These are phyloP conservation scores for Fraxinus greggii DNA, from an alignment of 305 asterid genomes.

Conservation along the genomic window DNA sequence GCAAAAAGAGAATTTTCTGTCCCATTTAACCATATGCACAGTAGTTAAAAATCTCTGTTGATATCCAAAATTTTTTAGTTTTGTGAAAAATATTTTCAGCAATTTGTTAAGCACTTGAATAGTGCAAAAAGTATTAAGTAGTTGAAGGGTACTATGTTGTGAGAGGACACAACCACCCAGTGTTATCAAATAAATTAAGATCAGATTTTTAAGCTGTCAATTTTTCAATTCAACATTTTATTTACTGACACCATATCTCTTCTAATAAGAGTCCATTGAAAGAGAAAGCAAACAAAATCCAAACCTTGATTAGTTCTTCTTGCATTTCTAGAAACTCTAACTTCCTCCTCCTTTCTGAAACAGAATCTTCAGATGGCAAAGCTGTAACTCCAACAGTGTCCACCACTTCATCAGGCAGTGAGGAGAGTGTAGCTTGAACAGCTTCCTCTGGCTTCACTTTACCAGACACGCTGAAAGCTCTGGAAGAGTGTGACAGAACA, in stretches of 20 bases:
- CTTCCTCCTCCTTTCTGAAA: constrained; percentile 92
- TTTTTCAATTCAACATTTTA: not conserved
- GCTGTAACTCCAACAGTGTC: constrained; percentile 85
- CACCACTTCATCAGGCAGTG: constrained; percentile 98
- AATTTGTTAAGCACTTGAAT: not conserved
- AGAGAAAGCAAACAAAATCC: constrained; percentile 23
- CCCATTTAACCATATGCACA: not conserved
- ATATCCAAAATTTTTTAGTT: constrained; percentile 3
- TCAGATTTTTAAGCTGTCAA: constrained; percentile 10
- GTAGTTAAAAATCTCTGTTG: not conserved
- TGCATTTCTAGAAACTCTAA: constrained; percentile 95
- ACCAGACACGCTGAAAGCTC: constrained; percentile 90
- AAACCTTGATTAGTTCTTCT: constrained; percentile 94
- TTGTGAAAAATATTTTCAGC: constrained; percentile 7
- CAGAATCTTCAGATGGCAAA: constrained; percentile 90
- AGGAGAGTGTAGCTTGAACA: constrained; percentile 96
- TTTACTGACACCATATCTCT: constrained; percentile 15
- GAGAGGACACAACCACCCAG: constrained; percentile 22
- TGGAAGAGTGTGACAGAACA: constrained; percentile 36
- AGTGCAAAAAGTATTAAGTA: not conserved
- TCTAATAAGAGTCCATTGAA: constrained; percentile 23
- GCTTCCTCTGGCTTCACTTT: constrained; percentile 92
- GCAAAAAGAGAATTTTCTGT: not conserved
- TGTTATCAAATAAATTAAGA: constrained; percentile 16
- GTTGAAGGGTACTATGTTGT: constrained; percentile 3